phyloP scores from a whole-genome alignment of 768 basidiomycete genomes.

The Leccinum rimulosum region DNA sequence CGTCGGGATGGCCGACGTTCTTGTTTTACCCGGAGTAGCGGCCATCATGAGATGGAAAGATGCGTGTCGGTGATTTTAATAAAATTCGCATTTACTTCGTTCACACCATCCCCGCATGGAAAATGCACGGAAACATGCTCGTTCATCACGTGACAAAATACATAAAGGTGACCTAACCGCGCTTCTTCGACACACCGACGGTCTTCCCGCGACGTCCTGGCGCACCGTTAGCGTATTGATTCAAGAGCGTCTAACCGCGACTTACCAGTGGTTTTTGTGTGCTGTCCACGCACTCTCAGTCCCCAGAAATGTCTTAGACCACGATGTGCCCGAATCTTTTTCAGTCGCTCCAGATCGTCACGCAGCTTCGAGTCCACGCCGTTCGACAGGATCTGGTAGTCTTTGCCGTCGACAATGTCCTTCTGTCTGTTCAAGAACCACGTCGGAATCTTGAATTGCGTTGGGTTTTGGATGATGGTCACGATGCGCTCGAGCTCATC shows the following conservation, averaged over 20 bases:
- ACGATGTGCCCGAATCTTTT: slow-evolving; percentile 98
- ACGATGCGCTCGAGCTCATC: slow-evolving; percentile 99
- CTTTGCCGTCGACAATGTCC: slow-evolving; percentile 96
- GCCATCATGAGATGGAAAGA: background rate
- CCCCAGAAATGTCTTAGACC: slow-evolving; percentile 94
- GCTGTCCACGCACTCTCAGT: slow-evolving; percentile 94
- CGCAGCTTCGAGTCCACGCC: slow-evolving; percentile 96
- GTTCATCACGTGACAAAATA: slow-evolving; percentile 26
- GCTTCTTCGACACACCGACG: slow-evolving; percentile 95
- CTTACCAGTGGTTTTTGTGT: slow-evolving; percentile 97
- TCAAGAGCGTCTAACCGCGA: background rate
- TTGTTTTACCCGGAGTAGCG: slow-evolving; percentile 43
- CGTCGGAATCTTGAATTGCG: slow-evolving; percentile 98
- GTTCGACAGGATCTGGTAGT: slow-evolving; percentile 94
- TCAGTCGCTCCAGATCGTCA: slow-evolving; percentile 96
- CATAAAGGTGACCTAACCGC: slow-evolving; percentile 38
- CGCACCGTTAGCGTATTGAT: slow-evolving; percentile 1
- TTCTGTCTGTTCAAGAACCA: slow-evolving; percentile 99
- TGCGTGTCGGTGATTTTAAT: background rate
- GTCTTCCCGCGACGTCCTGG: slow-evolving; percentile 93
- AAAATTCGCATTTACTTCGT: background rate
- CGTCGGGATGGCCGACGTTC: slow-evolving; percentile 44
- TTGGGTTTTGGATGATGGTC: slow-evolving; percentile 98
- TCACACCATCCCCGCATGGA: background rate
- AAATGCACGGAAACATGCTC: background rate